Evolutionary conservation across 257 asterid species (phyloP), one percentile per base, ranked within the genome.

Genomic region (Jacaranda mimosifolia): DNA sequence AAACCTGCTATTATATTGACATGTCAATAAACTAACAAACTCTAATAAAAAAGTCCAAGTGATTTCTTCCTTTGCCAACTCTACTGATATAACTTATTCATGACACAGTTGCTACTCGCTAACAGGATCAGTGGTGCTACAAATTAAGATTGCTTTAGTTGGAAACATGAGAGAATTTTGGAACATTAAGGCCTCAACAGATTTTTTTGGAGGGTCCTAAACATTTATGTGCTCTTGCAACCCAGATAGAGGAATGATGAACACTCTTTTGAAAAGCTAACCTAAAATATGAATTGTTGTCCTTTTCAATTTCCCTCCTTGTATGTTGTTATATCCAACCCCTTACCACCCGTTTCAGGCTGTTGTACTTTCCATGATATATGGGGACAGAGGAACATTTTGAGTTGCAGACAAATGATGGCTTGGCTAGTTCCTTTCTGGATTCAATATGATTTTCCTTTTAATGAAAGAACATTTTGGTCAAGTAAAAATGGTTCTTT

Each of bases 361-460:
- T 45, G 40, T 45, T 51, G 35, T 35, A 70, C 48, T 51, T n/a
- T 9, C 35, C 72, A 32, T 13, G 39, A 63, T 14, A 49, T 12
- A 38, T 55, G 67, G 45, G n/a, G 12, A 40, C 12, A 9, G 3
- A 7, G 52, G 46, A 52, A 18, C 18, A 38, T 52, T 26, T 38
- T 11, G 35, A 48, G 45, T 46, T 36, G 52, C 70, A 51, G 36
- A 49, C 19, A 38, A 26, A 59, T 40, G 19, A n/a, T n/a, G 49
- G 75, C 45, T 72, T 56, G n/a, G 58, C 64, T 51, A 32, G 11
- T 59, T 73, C 57, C 45, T 35, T 35, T 62, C 4, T 74, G 62
- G 19, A 42, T n/a, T 46, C 18, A 11, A 14, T n/a, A 9, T 12
- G 15, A 32, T 74, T 62, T 45, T 63, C 18, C 45, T 48, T 62